These are phyloP conservation scores for Pythium guiyangense DNA, from an alignment of 352 stramenopile species.

Conservation along the genomic window DNA sequence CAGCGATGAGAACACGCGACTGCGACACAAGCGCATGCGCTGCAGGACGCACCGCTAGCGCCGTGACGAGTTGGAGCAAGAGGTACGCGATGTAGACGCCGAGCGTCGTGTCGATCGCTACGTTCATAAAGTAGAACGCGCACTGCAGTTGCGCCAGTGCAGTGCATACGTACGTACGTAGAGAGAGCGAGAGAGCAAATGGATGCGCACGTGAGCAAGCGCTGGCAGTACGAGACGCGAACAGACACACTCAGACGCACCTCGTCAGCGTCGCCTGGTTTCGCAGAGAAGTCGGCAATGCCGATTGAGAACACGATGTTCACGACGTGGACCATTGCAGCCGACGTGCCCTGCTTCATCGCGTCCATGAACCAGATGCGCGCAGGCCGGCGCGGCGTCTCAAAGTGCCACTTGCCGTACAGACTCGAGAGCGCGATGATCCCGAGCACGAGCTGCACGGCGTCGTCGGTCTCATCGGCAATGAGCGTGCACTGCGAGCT, in stretches of 20 bases:
- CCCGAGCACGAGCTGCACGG: slow-evolving; percentile 71
- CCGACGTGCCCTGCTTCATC: slow-evolving; percentile 79
- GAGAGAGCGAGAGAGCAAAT: background rate
- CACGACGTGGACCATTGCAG: slow-evolving; percentile 72
- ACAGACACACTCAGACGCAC: too few species aligned
- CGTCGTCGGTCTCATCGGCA: slow-evolving; percentile 61
- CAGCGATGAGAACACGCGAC: too few species aligned
- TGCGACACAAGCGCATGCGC: too few species aligned
- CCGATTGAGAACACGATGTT: slow-evolving; percentile 77
- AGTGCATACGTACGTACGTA: background rate
- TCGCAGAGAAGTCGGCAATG: slow-evolving; percentile 53
- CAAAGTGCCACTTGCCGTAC: slow-evolving; percentile 74
- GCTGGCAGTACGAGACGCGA: too few species aligned
- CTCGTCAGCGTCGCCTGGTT: slow-evolving; percentile 53
- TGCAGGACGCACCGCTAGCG: slow-evolving; percentile 36
- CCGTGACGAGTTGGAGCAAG: slow-evolving; percentile 54
- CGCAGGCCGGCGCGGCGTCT: slow-evolving; percentile 50
- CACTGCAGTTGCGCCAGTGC: too few species aligned
- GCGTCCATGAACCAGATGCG: slow-evolving; percentile 82
- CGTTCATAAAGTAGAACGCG: slow-evolving; percentile 87
- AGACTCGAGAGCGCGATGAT: slow-evolving; percentile 75
- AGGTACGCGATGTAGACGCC: slow-evolving; percentile 81
- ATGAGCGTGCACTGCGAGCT: slow-evolving; percentile 62
- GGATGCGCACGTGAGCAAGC: background rate
- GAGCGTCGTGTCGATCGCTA: slow-evolving; percentile 78